A percentile compares a stretch with the other conserved stretches of the same genome.
Conservation (phyloP, 768 basidiomycete genomes). For the Lyophyllum decastes region DNA sequence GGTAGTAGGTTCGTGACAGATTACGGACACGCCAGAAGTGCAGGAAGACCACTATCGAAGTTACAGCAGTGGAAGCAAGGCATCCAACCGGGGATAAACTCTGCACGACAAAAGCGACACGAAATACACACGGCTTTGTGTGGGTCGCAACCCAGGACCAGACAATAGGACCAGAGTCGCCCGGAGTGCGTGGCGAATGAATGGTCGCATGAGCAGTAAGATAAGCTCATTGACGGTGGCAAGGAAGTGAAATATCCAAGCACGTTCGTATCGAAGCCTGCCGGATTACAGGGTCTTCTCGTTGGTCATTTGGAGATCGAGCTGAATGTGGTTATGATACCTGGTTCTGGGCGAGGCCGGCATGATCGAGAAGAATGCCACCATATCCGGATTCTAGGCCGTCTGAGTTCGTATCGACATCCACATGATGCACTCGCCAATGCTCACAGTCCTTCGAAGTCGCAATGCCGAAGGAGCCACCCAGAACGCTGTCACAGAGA, state of each 20-base stretch:
- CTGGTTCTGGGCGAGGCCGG: slow-evolving; percentile 6
- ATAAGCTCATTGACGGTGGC: background rate
- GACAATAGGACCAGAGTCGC: slow-evolving; percentile 1
- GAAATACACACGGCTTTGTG: slow-evolving; percentile 6
- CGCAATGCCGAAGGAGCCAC: background rate
- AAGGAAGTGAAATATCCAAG: slow-evolving; percentile 1
- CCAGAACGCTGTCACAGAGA: slow-evolving; percentile 2
- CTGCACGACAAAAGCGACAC: background rate
- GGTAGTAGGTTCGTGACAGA: background rate
- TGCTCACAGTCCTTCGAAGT: background rate
- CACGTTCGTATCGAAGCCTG: background rate
- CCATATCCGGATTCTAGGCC: background rate
- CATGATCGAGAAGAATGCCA: background rate
- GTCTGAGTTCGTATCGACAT: slow-evolving; percentile 1
- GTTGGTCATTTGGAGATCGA: slow-evolving; percentile 1
- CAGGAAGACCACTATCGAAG: background rate
- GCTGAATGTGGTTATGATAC: background rate
- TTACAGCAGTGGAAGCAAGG: slow-evolving; percentile 1
- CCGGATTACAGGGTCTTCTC: background rate
- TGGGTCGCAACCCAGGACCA: background rate
- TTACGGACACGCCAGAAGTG: background rate
- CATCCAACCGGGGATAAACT: slow-evolving; percentile 10
- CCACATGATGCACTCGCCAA: background rate
- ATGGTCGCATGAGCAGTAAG: background rate
- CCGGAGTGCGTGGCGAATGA: background rate